A percentile compares a stretch with the other conserved stretches of the same genome.
phyloP scores from a whole-genome alignment of 2,329 filamentous ascomycete species.

The Penicillium nordicum region DNA sequence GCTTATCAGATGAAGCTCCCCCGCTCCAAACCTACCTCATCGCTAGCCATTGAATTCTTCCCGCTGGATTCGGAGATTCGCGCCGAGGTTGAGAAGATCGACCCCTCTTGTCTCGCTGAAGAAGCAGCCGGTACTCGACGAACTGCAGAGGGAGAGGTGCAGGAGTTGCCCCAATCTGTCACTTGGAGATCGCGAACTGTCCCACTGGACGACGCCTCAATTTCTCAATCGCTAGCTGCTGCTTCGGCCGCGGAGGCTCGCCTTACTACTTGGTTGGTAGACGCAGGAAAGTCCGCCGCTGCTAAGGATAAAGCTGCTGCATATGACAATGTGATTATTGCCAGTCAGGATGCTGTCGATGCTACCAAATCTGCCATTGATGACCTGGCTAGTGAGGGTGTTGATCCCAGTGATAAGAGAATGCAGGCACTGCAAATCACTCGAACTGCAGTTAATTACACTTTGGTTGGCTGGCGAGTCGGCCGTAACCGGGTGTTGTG shows the following conservation, averaged over 20 bases:
- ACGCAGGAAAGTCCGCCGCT: constrained; percentile 39
- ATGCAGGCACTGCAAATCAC: constrained; percentile 94
- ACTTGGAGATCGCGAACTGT: constrained; percentile 84
- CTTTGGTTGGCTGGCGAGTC: constrained; percentile 90
- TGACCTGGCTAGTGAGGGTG: constrained; percentile 77
- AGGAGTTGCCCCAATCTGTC: constrained; percentile 66
- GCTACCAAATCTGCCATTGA: constrained; percentile 91
- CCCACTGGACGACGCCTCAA: constrained; percentile 86
- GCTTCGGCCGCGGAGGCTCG: constrained; percentile 57
- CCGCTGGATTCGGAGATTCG: constrained; percentile 61
- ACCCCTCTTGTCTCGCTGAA: constrained; percentile 64
- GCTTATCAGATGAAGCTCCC: constrained; percentile 89
- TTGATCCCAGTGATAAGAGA: constrained; percentile 75
- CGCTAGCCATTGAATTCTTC: constrained; percentile 76
- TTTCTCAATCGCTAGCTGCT: constrained; percentile 75
- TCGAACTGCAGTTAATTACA: constrained; percentile 88
- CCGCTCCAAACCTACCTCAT: constrained; percentile 74
- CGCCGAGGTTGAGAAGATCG: constrained; percentile 65
- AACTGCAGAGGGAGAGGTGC: constrained; percentile 41
- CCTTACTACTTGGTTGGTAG: constrained; percentile 49
- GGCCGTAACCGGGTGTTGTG: constrained; percentile 87
- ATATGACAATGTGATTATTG: constrained; percentile 86
- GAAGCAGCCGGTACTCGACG: constrained; percentile 50
- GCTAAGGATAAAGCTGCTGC: constrained; percentile 69
- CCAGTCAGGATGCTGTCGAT: constrained; percentile 90